Base-by-base conservation (phyloP, 768 basidiomycete species). In the Gymnopilus junonius region DNA sequence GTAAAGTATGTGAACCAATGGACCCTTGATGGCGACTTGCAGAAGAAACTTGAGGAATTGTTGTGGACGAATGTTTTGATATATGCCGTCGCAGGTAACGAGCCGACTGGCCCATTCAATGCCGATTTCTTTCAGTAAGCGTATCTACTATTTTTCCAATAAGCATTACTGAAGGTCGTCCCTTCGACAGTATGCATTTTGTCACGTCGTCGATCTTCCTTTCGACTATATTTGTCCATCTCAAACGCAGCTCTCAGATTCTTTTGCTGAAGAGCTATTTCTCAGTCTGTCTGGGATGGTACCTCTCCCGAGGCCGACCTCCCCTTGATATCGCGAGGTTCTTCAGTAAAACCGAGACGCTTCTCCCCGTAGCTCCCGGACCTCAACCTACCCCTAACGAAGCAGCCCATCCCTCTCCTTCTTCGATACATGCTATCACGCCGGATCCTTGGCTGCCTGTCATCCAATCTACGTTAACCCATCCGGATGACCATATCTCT, bases 181-280 rank as follows among this genome's bases (percentile, higher is more conserved):
- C 4, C 14, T 35, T 35, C 12, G 17, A 1, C 53, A 88, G 85
- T 23, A 83, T 86, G 73, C 87, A 82, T 63, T 70, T 84, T 2
- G 83, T 88, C 27, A 89, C 87, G 0, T 88, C 87, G 1, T 78
- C 84, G 2, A 62, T 88, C 32, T 87, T 88, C 75, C 69, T 87
- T 14, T 76, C 82, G 3, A 79, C 83, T 0, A 59, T 83, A 51
- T 64, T 79, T 43, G 67, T 71, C 1, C 65, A 55, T 7, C 73
- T 81, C 50, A 73, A 74, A 6, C 72, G 76, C 17, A 42, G 67
- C 15, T 82, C 81, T 0, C 80, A 82, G 51, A 73, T 75, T 10
- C 67, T 81, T 29, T 76, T 89, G 17, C 77, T 90, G 29, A 80
- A 82, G 2, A 73, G 78, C 7, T 86, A 87, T 73, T 83, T 89